phyloP scores from a whole-genome alignment of 129 eudicot species.

The Artemisia annua region DNA sequence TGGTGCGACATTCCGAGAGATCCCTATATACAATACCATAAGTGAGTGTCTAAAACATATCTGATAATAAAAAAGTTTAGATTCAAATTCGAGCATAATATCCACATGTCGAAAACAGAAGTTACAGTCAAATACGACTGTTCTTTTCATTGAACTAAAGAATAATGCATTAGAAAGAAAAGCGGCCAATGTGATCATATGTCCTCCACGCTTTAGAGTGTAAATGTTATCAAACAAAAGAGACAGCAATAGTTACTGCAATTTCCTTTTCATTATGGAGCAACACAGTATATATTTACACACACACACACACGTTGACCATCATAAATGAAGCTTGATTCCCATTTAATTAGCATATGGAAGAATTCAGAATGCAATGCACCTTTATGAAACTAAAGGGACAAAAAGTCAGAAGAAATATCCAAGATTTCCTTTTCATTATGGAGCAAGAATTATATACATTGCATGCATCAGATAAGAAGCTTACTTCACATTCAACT shows the following conservation, averaged over 20 bases:
- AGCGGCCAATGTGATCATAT: neutral
- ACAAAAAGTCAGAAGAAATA: neutral
- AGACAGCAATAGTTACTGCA: slow-evolving; percentile 1
- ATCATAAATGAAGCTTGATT: slow-evolving; percentile 2
- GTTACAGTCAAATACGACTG: neutral
- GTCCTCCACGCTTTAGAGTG: neutral
- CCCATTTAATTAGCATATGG: slow-evolving; percentile 2
- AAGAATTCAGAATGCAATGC: neutral
- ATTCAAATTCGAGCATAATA: neutral
- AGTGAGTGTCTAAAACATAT: slow-evolving; percentile 24
- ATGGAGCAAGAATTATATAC: neutral
- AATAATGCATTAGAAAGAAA: neutral
- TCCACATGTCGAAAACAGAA: neutral
- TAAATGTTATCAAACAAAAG: neutral
- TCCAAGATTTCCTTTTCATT: slow-evolving; percentile 9
- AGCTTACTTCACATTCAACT: slow-evolving; percentile 15
- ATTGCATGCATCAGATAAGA: neutral
- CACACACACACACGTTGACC: neutral
- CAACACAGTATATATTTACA: slow-evolving; percentile 4
- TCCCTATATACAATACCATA: slow-evolving; percentile 38
- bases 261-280: slow-evolving; percentile 20
- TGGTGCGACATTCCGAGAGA: slow-evolving; percentile 79
- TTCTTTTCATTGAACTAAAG: neutral
- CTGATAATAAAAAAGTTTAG: neutral
- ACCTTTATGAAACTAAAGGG: neutral